Evolutionary conservation across 163 green algal genomes (phyloP), one percentile per base, ranked within the genome.

Genomic region (Scenedesmus sp.): DNA sequence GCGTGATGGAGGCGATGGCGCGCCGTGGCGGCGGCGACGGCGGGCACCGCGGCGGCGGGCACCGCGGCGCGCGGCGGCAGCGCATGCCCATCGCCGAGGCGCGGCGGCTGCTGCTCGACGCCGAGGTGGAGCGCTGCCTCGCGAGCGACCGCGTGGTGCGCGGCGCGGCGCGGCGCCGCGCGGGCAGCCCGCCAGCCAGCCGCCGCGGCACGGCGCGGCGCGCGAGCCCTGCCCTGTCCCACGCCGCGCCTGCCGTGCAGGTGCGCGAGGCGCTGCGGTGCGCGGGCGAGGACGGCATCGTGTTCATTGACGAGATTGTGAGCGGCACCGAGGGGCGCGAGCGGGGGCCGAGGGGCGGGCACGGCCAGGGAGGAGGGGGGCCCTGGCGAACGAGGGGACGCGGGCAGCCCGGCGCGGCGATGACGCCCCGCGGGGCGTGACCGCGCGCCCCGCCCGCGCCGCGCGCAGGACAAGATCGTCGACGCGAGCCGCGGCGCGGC

Each of bases 301-400:
- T 99, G 22, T 98, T 98, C 88, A 97, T 98, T 20, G 96, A 98
- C 73, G 96, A 99, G 86, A 98, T 98, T 45, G 95, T 98, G n/a
- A n/a, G n/a, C n/a, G n/a, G n/a, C n/a, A n/a, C n/a, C n/a, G n/a
- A n/a, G n/a, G n/a, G n/a, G n/a, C n/a, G n/a, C n/a, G n/a, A n/a
- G n/a, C n/a, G n/a, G n/a, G n/a, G n/a, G n/a, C n/a, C n/a, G n/a
- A n/a, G n/a, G n/a, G n/a, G n/a, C n/a, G n/a, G n/a, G n/a, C n/a
- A n/a, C n/a, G n/a, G n/a, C n/a, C n/a, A n/a, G n/a, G n/a, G n/a
- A n/a, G n/a, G n/a, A n/a, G n/a, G n/a, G n/a, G n/a, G n/a, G n/a
- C n/a, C n/a, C n/a, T n/a, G n/a, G n/a, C n/a, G n/a, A n/a, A n/a
- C n/a, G n/a, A n/a, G n/a, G n/a, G n/a, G n/a, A n/a, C n/a, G n/a